Conservation (phyloP, 2,329 filamentous ascomycete species). For the Teratosphaeria viscida region DNA sequence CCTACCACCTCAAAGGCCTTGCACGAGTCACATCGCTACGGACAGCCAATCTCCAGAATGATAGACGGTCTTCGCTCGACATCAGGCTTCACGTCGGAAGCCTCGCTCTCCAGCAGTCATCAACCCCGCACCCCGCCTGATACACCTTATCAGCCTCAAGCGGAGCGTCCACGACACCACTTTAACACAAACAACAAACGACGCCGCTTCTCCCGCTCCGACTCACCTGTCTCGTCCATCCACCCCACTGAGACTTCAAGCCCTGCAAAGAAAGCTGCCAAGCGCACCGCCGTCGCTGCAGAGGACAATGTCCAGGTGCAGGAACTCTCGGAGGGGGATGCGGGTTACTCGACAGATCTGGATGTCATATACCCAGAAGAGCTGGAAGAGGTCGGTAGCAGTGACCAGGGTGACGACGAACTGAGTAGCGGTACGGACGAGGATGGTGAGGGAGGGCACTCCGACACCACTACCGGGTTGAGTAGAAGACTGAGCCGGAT, state of each 20-base stretch:
- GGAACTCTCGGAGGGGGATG: slow-evolving; percentile 29
- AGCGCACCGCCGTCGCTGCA: slow-evolving; percentile 8
- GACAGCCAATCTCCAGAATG: slow-evolving; percentile 3
- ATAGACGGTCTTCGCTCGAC: slow-evolving; percentile 14
- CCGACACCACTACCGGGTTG: slow-evolving; percentile 8
- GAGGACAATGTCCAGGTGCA: slow-evolving; percentile 30
- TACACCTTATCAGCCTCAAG: slow-evolving; percentile 12
- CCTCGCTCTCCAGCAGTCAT: slow-evolving; percentile 1
- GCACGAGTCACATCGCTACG: not conserved
- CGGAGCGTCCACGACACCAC: not conserved
- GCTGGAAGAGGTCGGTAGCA: slow-evolving; percentile 32
- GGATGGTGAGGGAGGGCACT: slow-evolving; percentile 8
- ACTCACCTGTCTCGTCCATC: slow-evolving; percentile 27
- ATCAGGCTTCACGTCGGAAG: slow-evolving; percentile 11
- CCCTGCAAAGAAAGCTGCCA: slow-evolving; percentile 19
- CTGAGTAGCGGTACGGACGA: slow-evolving; percentile 10
- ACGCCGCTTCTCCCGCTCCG: slow-evolving; percentile 13
- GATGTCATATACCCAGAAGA: slow-evolving; percentile 36
- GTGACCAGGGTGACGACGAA: slow-evolving; percentile 20
- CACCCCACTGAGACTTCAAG: slow-evolving; percentile 27
- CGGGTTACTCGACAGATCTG: slow-evolving; percentile 30
- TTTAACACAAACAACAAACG: slow-evolving; percentile 11
- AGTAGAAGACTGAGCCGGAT: slow-evolving; percentile 13
- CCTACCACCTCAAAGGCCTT: not conserved
- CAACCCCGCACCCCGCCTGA: slow-evolving; percentile 21